Evolutionary conservation across 73 alveolate species (phyloP), one percentile per base, ranked within the genome.

Genomic region (Tetrahymena borealis): DNA sequence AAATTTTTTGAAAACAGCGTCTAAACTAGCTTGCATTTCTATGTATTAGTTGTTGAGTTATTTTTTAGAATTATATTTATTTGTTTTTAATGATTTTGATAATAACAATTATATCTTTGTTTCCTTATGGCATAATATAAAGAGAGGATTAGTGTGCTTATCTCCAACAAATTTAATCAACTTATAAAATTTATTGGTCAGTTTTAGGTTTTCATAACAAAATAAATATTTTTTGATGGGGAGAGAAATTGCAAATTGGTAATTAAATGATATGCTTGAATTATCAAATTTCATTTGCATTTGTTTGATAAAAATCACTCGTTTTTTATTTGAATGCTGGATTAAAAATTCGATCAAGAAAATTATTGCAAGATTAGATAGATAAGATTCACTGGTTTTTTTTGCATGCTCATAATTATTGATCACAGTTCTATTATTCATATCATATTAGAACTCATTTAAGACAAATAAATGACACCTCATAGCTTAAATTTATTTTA

Each of bases 1-100:
- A 36, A 90, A 93, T 15, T 93, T 31, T 39, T 78, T 39, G 94
- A 93, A 93, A 9, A 93, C 94, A 39, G 77, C 91, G 40, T 93
- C 78, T 77, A 78, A 38, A 12, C 78, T 92, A 33, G 92, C 95
- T 41, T 92, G 42, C 95, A 92, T 92, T 39, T 77, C 28, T 78
- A 31, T 78, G 32, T 38, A 38, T 90, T 90, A 12, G 18, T 11
- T 78, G 11, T 36, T 90, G 33, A 91, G 42, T 92, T 39, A 78
- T 85, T 15, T 33, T 79, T 36, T 28, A 79, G 18, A 24, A 1
- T 79, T 35, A 32, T 79, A 20, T n/a, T 36, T 79, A 36, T 60
- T 60, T 60, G 28, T 24, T 60, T 24, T 24, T 24, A 15, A 60
- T 60, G n/a, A 1, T 60, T 60, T 60, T 60, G 85, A 20, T 60